Evolutionary conservation across 441 rosid species (phyloP).

Genomic region (Mallotus repandus): DNA sequence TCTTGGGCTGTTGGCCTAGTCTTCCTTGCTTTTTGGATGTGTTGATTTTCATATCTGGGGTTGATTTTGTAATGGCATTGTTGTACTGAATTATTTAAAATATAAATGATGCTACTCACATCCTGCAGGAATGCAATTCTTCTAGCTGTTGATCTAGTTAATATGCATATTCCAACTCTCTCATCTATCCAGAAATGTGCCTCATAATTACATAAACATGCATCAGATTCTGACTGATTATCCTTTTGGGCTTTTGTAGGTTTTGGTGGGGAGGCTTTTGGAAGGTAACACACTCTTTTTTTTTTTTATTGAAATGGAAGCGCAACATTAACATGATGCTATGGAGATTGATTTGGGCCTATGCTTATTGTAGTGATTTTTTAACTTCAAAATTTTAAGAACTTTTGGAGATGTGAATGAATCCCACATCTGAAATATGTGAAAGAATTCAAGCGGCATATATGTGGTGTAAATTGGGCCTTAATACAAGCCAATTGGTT

Average conservation of each 20-base stretch:
- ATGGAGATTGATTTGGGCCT: slow-evolving; percentile 6
- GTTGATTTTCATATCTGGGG: not conserved
- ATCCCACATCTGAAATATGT: no score
- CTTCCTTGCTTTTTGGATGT: no score
- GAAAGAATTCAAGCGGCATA: no score
- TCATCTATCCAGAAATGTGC: not conserved
- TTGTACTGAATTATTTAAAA: not conserved
- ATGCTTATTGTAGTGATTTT: not conserved
- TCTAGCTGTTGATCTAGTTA: not conserved
- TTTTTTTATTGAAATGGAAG: slow-evolving; percentile 7
- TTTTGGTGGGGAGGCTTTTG: slow-evolving; percentile 99
- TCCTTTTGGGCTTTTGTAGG: slow-evolving; percentile 46
- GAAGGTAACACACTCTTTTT: slow-evolving; percentile 62
- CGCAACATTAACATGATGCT: slow-evolving; percentile 11
- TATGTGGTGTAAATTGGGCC: no score
- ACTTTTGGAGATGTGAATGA: not conserved
- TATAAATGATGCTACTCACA: not conserved
- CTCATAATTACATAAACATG: not conserved
- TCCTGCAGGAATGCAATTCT: not conserved
- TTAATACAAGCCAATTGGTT: no score
- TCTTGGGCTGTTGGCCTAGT: not conserved
- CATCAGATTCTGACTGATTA: slow-evolving; percentile 15
- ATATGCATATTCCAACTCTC: not conserved
- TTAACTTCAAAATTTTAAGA: not conserved
- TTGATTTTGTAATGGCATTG: not conserved